A percentile compares a stretch with the other conserved stretches of the same genome.
These are phyloP conservation scores for Aegle marmelos DNA, from an alignment of 345 rosid species.

Conservation along the genomic window DNA sequence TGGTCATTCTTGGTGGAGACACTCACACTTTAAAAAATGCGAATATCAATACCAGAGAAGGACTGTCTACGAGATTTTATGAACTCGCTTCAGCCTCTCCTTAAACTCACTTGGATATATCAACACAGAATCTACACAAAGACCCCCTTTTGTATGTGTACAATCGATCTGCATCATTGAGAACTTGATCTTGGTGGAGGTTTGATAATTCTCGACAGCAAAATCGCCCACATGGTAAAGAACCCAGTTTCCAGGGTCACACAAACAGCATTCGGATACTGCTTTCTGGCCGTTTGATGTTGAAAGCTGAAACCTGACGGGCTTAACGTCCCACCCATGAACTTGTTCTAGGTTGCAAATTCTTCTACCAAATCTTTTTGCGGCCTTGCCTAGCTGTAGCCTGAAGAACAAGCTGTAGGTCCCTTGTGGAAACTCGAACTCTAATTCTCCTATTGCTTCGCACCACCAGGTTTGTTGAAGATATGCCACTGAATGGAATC, in stretches of 20 bases:
- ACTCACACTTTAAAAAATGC: no score
- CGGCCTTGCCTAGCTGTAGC: slow-evolving; percentile 64
- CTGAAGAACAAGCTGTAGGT: slow-evolving; percentile 67
- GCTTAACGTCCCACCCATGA: slow-evolving; percentile 89
- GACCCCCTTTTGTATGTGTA: slow-evolving; percentile 93
- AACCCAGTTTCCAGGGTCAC: slow-evolving; percentile 64
- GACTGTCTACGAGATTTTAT: background rate
- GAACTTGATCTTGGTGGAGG: slow-evolving; percentile 51
- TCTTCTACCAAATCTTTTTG: slow-evolving; percentile 58
- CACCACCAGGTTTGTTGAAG: slow-evolving; percentile 99
- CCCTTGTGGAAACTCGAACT: slow-evolving; percentile 73
- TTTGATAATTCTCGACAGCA: slow-evolving; percentile 35
- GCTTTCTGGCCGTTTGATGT: slow-evolving; percentile 67
- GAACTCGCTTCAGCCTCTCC: slow-evolving; percentile 25
- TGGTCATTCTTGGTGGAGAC: background rate
- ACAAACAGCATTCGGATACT: slow-evolving; percentile 51
- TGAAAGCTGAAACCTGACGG: slow-evolving; percentile 68
- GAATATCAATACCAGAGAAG: no score
- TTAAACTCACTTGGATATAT: slow-evolving; percentile 57
- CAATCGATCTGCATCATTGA: slow-evolving; percentile 96
- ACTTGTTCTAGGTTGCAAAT: slow-evolving; percentile 65
- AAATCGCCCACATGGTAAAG: slow-evolving; percentile 78
- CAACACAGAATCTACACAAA: slow-evolving; percentile 73
- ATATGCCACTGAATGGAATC: slow-evolving; percentile 72
- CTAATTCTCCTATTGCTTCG: slow-evolving; percentile 72